Percentiles rank a stretch among this genome's conserved stretches.
These are phyloP conservation scores for Leptosphaerulina australis DNA, from an alignment of 2,329 filamentous ascomycete genomes.

Conservation along the genomic window DNA sequence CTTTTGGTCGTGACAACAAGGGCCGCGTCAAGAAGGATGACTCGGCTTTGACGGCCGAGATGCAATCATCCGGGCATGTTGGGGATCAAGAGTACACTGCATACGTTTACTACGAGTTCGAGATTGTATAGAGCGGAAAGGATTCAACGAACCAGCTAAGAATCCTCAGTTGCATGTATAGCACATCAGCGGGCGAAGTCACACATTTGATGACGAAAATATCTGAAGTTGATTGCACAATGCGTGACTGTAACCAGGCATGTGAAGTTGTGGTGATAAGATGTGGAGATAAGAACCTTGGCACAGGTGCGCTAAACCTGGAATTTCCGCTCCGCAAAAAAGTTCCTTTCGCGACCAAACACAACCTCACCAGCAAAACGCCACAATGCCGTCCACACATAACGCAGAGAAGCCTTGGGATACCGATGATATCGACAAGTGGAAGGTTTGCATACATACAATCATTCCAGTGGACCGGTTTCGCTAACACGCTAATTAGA, in stretches of 20 bases:
- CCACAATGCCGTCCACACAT: constrained; percentile 82
- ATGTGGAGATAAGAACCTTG: constrained; percentile 2
- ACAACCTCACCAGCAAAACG: constrained; percentile 6
- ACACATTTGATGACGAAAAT: neutral
- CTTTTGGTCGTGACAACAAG: constrained; percentile 91
- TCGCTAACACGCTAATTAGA: constrained; percentile 49
- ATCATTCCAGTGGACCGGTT: neutral
- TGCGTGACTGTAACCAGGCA: neutral
- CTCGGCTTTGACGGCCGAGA: constrained; percentile 75
- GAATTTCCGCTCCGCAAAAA: constrained; percentile 13
- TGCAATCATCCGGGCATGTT: constrained; percentile 74
- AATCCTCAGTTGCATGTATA: constrained; percentile 14
- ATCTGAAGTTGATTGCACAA: neutral
- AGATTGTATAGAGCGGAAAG: constrained; percentile 59
- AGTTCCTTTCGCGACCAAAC: constrained; percentile 1
- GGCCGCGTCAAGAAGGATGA: constrained; percentile 92
- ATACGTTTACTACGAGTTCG: constrained; percentile 96
- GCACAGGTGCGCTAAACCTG: constrained; percentile 1
- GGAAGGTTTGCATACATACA: constrained; percentile 66
- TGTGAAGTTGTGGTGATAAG: constrained; percentile 7
- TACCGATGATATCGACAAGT: constrained; percentile 94
- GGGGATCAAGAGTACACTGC: constrained; percentile 88
- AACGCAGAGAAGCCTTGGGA: constrained; percentile 81
- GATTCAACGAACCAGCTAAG: neutral
- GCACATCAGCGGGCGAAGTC: constrained; percentile 15